Percentiles rank a stretch among this genome's conserved stretches.
phyloP scores from a whole-genome alignment of 805 yeast species.

The Tetrapisispora fleetii region DNA sequence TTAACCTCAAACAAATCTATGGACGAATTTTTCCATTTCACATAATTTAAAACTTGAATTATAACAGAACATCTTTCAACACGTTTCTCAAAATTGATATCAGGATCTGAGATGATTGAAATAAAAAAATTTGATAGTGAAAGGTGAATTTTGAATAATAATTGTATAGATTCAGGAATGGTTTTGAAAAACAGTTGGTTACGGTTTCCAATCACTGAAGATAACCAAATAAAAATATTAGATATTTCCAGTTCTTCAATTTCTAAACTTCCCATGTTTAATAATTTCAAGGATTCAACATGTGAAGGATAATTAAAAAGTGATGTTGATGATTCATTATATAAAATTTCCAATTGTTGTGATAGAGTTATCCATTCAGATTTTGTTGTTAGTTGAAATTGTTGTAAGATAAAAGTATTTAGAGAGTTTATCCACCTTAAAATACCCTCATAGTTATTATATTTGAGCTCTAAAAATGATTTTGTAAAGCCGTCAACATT shows the following conservation, averaged over 20 bases:
- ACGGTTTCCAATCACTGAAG: slow-evolving; percentile 41
- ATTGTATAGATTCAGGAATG: slow-evolving; percentile 62
- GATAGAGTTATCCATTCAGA: slow-evolving; percentile 74
- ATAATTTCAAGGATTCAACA: slow-evolving; percentile 9
- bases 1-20: slow-evolving; percentile 38
- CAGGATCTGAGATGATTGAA: slow-evolving; percentile 53
- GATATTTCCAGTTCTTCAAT: slow-evolving; percentile 52
- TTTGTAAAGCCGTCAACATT: slow-evolving; percentile 22
- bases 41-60: slow-evolving; percentile 53
- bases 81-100: slow-evolving; percentile 50
- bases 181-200: slow-evolving; percentile 32
- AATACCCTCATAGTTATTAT: slow-evolving; percentile 32
- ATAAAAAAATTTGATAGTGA: slow-evolving; percentile 57
- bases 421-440: slow-evolving; percentile 53
- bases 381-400: slow-evolving; percentile 38
- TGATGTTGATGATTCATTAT: slow-evolving; percentile 45
- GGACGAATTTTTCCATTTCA: slow-evolving; percentile 56
- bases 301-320: slow-evolving; percentile 35
- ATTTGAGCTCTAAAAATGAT: slow-evolving; percentile 11
- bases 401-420: slow-evolving; percentile 49
- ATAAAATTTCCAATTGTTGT: slow-evolving; percentile 63
- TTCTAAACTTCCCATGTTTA: slow-evolving; percentile 18
- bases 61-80: slow-evolving; percentile 59
- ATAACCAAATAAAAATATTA: slow-evolving; percentile 64
- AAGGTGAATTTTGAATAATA: slow-evolving; percentile 55